Base-by-base conservation (phyloP, 768 basidiomycete genomes). In the Naganishia friedmannii region DNA sequence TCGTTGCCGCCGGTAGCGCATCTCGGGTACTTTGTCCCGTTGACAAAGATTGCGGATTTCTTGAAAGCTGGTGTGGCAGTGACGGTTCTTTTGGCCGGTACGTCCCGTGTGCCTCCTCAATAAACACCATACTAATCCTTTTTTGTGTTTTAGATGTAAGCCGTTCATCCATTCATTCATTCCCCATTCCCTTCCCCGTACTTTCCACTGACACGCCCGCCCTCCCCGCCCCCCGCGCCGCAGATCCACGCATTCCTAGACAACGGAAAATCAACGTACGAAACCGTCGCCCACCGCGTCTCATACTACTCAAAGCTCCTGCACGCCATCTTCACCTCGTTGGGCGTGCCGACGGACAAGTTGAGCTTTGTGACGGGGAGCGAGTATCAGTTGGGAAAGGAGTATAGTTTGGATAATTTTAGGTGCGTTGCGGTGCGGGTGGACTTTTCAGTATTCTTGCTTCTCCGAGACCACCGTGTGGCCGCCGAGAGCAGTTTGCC, bases 361-460 rank as follows among this genome's bases (percentile, higher is more conserved):
- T 84, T 98, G 51, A 85, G 83, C 58, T 93, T 98, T 79, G 88
- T 96, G 6, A 86, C 88, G 75, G 96, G 96, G 15, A 92, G 93
- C 1, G 89, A 89, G 72, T 94, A 94, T 87, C 94, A 99, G 79
- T 87, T 98, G 70, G 87, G 88, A 0, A 85, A 84, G 46, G 93
- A 95, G 73, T 99, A 95, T 85, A 96, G 89, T 75, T 85, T 97
- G 77, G 96, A 98, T 83, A 91, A 94, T 77, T 98, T 93, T 87
- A 86, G 86, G 75, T 80, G 45, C 69, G 77, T 17, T n/a, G n/a
- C n/a, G n/a, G n/a, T n/a, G n/a, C n/a, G n/a, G n/a, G n/a, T n/a
- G n/a, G n/a, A n/a, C n/a, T n/a, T n/a, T n/a, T n/a, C n/a, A n/a
- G n/a, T n/a, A n/a, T n/a, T n/a, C n/a, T n/a, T n/a, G n/a, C n/a